Evolutionary conservation across 2,329 filamentous ascomycete genomes (phyloP), one percentile per base, ranked within the genome.

Genomic region (Geosmithia flava): DNA sequence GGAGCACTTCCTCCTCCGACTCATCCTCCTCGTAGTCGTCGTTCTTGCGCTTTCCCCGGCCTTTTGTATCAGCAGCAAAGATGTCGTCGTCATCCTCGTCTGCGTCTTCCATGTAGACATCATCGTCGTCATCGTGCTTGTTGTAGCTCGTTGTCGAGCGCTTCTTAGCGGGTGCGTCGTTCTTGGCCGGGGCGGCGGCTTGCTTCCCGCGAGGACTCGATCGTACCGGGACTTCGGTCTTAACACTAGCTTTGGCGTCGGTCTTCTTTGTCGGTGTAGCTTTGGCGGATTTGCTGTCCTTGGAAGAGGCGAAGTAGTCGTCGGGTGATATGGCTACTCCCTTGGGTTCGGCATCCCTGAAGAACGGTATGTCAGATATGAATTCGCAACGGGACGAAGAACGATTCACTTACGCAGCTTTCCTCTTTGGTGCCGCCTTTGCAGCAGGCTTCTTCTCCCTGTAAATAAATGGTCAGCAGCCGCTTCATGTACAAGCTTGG

Each of bases 11-110:
- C 30, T 88, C 83, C 48, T 93, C 87, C 44, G 82, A 84, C 19
- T 80, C 79, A 50, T 85, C 79, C 50, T 85, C 84, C 50, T 78
- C 74, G 49, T 90, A 87, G 47, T 87, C 83, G 58, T 93, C 86
- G 41, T 81, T 81, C 56, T 80, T 84, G 45, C 77, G 73, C 60
- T 81, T 87, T 49, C 75, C 79, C 43, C 76, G 69, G 45, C 75
- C 76, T 59, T 81, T 84, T 33, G 75, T 76, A 53, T 87, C 81
- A 3, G 84, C 82, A 15, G 83, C 85, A 63, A 90, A 90, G 19
- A 95, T 89, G 56, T 95, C 90, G n/a, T 78, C 84, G 3, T 78
- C 82, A 43, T 87, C 79, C 7, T 76, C 73, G 37, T 85, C 81
- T 33, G 81, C 82, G 47, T 86, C 83, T 19, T 87, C 78, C 54